A percentile compares a stretch with the other conserved stretches of the same genome.
These are phyloP conservation scores for Wickerhamiella parazyma DNA, from an alignment of 805 yeast species.

Conservation along the genomic window DNA sequence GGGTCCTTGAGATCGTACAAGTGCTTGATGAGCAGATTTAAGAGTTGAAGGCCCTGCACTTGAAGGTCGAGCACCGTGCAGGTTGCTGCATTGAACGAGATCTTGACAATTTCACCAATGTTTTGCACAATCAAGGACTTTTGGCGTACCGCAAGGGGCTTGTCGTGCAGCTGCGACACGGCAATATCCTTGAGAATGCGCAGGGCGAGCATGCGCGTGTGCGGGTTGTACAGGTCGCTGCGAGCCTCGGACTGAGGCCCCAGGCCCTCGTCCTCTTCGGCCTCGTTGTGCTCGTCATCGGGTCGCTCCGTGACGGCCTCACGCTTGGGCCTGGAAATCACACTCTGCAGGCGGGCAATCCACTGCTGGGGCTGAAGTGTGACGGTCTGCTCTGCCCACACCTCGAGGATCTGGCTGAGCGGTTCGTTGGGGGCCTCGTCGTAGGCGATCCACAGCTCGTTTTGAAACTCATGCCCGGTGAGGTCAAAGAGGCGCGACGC, in stretches of 20 bases:
- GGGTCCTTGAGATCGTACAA: slow-evolving; percentile 58
- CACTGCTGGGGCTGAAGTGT: slow-evolving; percentile 34
- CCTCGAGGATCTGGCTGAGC: slow-evolving; percentile 34
- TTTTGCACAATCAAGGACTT: slow-evolving; percentile 18
- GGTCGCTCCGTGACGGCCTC: not conserved
- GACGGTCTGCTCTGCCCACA: slow-evolving; percentile 47
- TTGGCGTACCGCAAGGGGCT: slow-evolving; percentile 16
- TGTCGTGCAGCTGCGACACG: slow-evolving; percentile 14
- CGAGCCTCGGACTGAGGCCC: slow-evolving; percentile 16
- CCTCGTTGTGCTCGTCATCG: slow-evolving; percentile 29
- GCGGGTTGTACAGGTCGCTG: slow-evolving; percentile 32
- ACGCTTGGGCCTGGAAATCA: slow-evolving; percentile 24
- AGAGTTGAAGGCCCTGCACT: slow-evolving; percentile 48
- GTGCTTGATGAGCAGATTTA: slow-evolving; percentile 47
- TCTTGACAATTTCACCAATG: slow-evolving; percentile 49
- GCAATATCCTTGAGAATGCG: slow-evolving; percentile 25
- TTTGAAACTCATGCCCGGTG: slow-evolving; percentile 33
- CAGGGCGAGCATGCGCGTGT: slow-evolving; percentile 30
- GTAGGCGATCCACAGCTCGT: slow-evolving; percentile 46
- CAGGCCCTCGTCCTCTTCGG: slow-evolving; percentile 29
- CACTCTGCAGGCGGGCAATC: slow-evolving; percentile 40
- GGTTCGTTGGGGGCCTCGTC: slow-evolving; percentile 35
- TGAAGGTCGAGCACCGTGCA: slow-evolving; percentile 49
- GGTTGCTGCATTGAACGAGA: slow-evolving; percentile 72
- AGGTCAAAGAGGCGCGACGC: slow-evolving; percentile 32